Evolutionary conservation across 2,329 filamentous ascomycete species (phyloP).

Genomic region (Colletotrichum sp.): DNA sequence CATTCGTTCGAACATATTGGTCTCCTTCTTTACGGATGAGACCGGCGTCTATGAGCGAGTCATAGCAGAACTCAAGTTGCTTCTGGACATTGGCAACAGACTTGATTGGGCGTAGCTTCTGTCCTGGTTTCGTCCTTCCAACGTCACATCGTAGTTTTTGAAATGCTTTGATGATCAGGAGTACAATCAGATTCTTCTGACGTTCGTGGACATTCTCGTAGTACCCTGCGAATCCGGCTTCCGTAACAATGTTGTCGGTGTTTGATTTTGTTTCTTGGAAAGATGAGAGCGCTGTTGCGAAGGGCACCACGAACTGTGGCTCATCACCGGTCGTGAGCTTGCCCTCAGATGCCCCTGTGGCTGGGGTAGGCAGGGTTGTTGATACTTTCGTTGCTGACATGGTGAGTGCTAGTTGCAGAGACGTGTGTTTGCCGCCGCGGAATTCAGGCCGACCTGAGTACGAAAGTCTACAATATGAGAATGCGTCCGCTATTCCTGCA

Average conservation of each 20-base stretch:
- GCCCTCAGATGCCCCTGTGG: background rate
- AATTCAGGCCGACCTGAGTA: background rate
- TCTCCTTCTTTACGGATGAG: background rate
- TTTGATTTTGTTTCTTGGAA: background rate
- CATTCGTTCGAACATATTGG: background rate
- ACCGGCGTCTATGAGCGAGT: background rate
- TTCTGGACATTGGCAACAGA: background rate
- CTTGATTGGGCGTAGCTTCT: background rate
- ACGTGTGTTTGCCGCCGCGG: background rate
- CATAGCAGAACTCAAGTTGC: constrained; percentile 2
- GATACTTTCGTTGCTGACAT: background rate
- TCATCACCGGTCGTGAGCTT: background rate
- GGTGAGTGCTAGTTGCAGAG: background rate
- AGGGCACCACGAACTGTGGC: background rate
- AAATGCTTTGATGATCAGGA: background rate
- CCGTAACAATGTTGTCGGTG: background rate
- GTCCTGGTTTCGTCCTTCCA: background rate
- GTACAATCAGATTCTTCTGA: background rate
- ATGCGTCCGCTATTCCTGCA: background rate
- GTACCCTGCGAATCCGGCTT: background rate
- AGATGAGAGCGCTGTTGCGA: background rate
- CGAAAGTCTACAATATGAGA: background rate
- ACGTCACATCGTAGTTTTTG: constrained; percentile 4
- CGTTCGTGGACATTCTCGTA: background rate
- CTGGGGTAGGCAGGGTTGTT: background rate